Base-by-base conservation (phyloP, 1,284 basidiomycete genomes). In the Fomitiporia mediterranea region DNA sequence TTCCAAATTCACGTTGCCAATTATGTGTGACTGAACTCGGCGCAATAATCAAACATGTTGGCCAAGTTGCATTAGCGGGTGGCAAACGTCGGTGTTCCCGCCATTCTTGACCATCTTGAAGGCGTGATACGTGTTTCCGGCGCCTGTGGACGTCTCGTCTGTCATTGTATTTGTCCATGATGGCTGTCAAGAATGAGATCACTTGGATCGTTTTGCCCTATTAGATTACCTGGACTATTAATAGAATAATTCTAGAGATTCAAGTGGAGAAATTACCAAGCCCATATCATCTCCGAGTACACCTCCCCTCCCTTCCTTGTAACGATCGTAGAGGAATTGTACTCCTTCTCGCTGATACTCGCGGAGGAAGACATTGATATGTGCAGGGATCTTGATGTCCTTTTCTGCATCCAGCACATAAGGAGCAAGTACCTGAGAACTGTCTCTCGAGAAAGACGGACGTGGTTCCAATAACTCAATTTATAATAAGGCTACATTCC, bases 271-370 rank as follows among this genome's bases (percentile, higher is more conserved):
- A 76, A 80, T 66, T 66, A 89, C 88, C 56, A 92, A 70, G 55
- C 91, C 91, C 92, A 95, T 95, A 65, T 95, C 92, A 67, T 95
- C 92, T 15, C 91, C 91, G 1, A 94, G 76, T 15, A 94, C 66
- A 0, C 84, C 90, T 1, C 92, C 92, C 44, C 77, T 70, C 0
- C 74, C 76, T 61, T 83, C 72, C 13, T 75, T 68, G 65, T 85
- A 94, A 32, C 82, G 75, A 5, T 78, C 72, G 70, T 79, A 93
- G 54, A 95, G 79, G 67, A 94, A 94, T 34, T 72, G 69, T 13
- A 89, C 79, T 11, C 93, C 92, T 21, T 93, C 86, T 27, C 90
- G 78, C 65, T 95, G 92, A 64, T 95, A 95, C 49, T 84, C 82
- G 53, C 93, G 82, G 27, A 94, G 74, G 65, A 85, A 89, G 0